These are phyloP conservation scores for Sporothrix protearum DNA, from an alignment of 2,329 filamentous ascomycete species.

Conservation along the genomic window DNA sequence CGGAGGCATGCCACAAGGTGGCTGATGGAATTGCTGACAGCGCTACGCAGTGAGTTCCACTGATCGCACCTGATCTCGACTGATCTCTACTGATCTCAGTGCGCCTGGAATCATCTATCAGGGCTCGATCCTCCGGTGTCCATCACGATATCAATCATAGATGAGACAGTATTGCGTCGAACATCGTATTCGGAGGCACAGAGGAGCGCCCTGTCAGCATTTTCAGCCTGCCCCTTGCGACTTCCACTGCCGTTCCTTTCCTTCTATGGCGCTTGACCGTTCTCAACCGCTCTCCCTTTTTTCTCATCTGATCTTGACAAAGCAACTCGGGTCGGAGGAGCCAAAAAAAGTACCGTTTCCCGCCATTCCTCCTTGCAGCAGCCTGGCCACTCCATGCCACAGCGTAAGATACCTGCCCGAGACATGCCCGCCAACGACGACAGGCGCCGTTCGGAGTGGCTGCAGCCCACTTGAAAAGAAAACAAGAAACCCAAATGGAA, in stretches of 20 bases:
- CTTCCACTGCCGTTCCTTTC: background rate
- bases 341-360: background rate
- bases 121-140: background rate
- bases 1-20: background rate
- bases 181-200: background rate
- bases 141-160: background rate
- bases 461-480: background rate
- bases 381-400: background rate
- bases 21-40: background rate
- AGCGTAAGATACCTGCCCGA: background rate
- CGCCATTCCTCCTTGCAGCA: background rate
- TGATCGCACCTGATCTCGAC: background rate
- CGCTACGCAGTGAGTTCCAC: no score
- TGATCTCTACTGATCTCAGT: background rate
- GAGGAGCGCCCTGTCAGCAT: background rate
- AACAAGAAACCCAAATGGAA: background rate
- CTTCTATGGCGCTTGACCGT: background rate
- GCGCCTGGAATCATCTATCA: background rate
- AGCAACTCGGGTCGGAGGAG: background rate
- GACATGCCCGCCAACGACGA: background rate
- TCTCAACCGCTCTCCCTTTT: background rate
- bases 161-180: background rate
- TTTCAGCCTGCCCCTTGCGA: constrained; percentile 6
- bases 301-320: background rate
- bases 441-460: background rate